Percentiles rank a stretch among this genome's conserved stretches.
Evolutionary conservation across 2,329 filamentous ascomycete species (phyloP).

Genomic region (Amphichorda felina): DNA sequence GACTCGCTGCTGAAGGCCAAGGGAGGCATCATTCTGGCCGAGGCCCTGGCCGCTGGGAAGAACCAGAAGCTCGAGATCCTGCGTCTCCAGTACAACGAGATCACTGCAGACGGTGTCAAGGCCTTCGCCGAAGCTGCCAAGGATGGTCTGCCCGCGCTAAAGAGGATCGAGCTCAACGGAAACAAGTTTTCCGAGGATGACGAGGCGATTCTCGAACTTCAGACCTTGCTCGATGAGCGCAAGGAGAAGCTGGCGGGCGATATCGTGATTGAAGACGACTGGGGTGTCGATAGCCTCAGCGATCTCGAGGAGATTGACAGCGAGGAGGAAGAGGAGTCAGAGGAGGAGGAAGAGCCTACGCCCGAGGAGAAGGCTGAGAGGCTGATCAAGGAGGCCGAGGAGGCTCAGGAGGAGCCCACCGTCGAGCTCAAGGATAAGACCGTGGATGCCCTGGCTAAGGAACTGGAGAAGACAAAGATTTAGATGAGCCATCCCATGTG

Average conservation of each 20-base stretch:
- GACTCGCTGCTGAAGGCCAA: constrained; percentile 76
- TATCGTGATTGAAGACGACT: constrained; percentile 61
- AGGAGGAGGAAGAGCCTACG: constrained; percentile 54
- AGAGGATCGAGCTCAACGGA: constrained; percentile 86
- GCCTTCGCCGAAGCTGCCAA: constrained; percentile 58
- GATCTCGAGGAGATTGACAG: constrained; percentile 72
- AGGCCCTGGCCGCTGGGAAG: constrained; percentile 60
- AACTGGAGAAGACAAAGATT: constrained; percentile 59
- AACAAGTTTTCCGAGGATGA: constrained; percentile 92
- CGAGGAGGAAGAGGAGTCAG: constrained; percentile 55
- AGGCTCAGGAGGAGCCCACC: constrained; percentile 64
- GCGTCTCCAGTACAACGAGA: constrained; percentile 88
- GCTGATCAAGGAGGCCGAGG: constrained; percentile 55
- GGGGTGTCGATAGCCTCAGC: constrained; percentile 76
- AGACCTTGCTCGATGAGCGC: constrained; percentile 61
- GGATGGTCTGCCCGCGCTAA: constrained; percentile 59
- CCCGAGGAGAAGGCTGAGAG: constrained; percentile 57
- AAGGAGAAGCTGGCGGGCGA: constrained; percentile 63
- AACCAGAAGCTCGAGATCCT: constrained; percentile 74
- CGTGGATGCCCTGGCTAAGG: constrained; percentile 69
- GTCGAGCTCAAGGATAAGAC: constrained; percentile 60
- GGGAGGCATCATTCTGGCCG: constrained; percentile 62
- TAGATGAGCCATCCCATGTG: constrained; percentile 14
- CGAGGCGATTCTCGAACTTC: constrained; percentile 53
- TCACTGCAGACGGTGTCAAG: constrained; percentile 65